These are phyloP conservation scores for Pichia sp. DNA, from an alignment of 1,139 yeast species.

Conservation along the genomic window DNA sequence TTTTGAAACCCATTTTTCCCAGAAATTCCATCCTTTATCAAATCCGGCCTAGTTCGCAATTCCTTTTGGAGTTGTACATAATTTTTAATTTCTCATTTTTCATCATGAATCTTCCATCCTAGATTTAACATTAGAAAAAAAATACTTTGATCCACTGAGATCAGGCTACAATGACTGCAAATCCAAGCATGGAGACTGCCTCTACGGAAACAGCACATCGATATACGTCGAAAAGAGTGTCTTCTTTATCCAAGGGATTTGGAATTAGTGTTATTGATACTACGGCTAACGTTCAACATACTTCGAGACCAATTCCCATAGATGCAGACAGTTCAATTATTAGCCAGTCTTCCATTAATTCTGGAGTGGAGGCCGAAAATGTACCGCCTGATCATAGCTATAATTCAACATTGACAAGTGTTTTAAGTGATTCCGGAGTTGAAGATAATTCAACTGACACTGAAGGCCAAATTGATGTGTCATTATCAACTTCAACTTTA, in stretches of 20 bases:
- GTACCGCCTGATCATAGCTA: neutral
- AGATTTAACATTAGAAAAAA: neutral
- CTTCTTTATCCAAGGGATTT: conserved; percentile 9
- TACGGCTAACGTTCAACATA: neutral
- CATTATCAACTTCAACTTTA: conserved; percentile 2
- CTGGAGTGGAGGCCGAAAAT: neutral
- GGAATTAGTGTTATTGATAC: conserved; percentile 10
- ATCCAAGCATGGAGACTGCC: neutral
- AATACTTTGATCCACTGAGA: neutral
- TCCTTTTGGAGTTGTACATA: neutral
- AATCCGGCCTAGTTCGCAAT: neutral
- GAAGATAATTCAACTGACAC: neutral
- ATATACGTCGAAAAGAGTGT: neutral
- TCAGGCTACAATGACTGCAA: neutral
- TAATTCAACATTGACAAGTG: neutral
- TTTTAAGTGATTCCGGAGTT: neutral
- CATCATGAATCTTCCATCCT: neutral
- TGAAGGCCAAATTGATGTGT: conserved; percentile 1
- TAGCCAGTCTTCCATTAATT: neutral
- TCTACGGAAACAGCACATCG: neutral
- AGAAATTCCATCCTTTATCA: too few relatives aligned
- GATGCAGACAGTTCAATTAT: neutral
- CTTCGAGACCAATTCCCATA: too few relatives aligned
- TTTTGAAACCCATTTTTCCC: too few relatives aligned
- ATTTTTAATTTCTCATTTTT: neutral